These are phyloP conservation scores for Fusarium tricinctum DNA, from an alignment of 2,329 filamentous ascomycete genomes.

Conservation along the genomic window DNA sequence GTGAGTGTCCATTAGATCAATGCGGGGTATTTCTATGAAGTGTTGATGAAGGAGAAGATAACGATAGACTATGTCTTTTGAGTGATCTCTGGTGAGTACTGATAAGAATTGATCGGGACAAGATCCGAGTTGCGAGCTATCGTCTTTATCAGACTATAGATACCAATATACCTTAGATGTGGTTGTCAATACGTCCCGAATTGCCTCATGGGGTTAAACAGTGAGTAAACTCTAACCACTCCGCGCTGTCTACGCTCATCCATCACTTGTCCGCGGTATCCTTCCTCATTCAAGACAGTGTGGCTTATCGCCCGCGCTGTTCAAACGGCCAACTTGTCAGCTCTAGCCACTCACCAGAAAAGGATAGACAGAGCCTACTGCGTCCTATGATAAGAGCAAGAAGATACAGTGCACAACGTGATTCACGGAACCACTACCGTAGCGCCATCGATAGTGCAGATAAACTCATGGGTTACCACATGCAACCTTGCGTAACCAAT, in stretches of 20 bases:
- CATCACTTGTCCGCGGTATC: constrained; percentile 12
- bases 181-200: background rate
- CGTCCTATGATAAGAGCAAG: background rate
- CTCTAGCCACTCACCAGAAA: background rate
- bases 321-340: background rate
- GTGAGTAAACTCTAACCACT: background rate
- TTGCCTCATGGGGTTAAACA: background rate
- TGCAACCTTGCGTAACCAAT: background rate
- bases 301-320: constrained; percentile 8
- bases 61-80: background rate
- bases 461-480: constrained; percentile 5
- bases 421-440: constrained; percentile 8
- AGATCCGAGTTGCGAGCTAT: background rate
- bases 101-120: background rate
- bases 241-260: background rate
- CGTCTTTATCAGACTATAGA: background rate
- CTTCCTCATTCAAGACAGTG: constrained; percentile 13
- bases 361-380: background rate
- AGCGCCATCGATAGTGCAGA: constrained; percentile 1
- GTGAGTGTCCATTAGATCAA: background rate
- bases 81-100: background rate
- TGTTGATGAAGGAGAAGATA: too few relatives aligned
- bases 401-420: background rate
- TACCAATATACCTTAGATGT: too few relatives aligned
- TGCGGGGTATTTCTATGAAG: background rate